Base-by-base conservation (phyloP, 176 grass and related monocot species). In the Carex littledalei region DNA sequence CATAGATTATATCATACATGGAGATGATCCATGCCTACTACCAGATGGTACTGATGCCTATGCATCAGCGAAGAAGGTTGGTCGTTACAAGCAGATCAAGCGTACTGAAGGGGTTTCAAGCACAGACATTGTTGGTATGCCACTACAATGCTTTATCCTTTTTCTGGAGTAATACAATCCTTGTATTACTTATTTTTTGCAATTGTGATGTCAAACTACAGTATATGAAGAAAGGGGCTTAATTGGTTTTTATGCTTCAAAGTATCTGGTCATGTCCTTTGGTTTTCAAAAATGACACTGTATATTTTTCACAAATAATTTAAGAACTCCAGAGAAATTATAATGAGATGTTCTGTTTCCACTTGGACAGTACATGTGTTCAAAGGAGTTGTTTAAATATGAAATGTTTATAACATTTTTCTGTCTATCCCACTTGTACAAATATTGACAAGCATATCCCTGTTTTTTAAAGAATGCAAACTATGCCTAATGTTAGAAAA, bases 81-180 rank as follows among this genome's bases (percentile, higher is more conserved):
- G 94, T 12, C 89, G 94, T 73, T 97, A 97, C 85, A 97, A 97
- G 89, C 94, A 97, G 89, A 97, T 97, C 84, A 97, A 91, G 86
- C 86, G 94, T 56, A 97, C 94, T 32, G 94, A 97, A 90, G 94
- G 94, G 47, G 94, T 97, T 73, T 97, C 94, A 6, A 97, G 94
- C 72, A 97, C 94, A 3, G 91, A 97, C 78, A 93, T 97, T 85
- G 94, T 97, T 41, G 94, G 94, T 97, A 90, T 71, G 91, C 49
- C 86, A 29, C 43, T 83, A 65, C 66, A 53, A 76, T 54, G 71
- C 10, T 63, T 73, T 73, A 16, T 49, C 43, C 6, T 12, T 29
- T 68, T 72, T 45, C 65, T 59, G 20, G 3, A 84, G 66, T 57
- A 89, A 39, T 77, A 82, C 11, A 32, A 8, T 24, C 63, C 16